Evolutionary conservation across 768 basidiomycete species (phyloP).

Genomic region (Lepiota venenata): DNA sequence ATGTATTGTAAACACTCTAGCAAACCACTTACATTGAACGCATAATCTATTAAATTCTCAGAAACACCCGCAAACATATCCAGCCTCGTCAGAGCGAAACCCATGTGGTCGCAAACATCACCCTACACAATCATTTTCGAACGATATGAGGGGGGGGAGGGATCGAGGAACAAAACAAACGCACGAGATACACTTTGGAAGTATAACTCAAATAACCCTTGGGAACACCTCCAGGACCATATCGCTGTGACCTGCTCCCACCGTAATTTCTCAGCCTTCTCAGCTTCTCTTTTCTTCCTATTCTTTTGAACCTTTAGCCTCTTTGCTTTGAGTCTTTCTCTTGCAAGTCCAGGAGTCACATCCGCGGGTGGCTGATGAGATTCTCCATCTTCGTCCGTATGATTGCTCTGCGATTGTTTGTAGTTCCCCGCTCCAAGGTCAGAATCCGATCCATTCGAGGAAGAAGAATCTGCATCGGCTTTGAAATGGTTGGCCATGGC

Average conservation of each 20-base stretch:
- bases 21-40: slow-evolving; percentile 55
- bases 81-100: slow-evolving; percentile 58
- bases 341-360: background rate
- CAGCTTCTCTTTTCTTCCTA: slow-evolving; percentile 4
- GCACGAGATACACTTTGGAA: slow-evolving; percentile 60
- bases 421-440: background rate
- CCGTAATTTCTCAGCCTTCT: slow-evolving; percentile 10
- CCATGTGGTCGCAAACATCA: slow-evolving; percentile 72
- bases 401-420: background rate
- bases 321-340: background rate
- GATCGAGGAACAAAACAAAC: slow-evolving; percentile 16
- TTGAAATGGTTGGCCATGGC: slow-evolving; percentile 21
- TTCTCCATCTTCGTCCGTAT: background rate
- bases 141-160: too few relatives aligned
- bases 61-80: slow-evolving; percentile 67
- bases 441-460: slow-evolving; percentile 4
- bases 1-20: background rate
- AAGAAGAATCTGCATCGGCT: slow-evolving; percentile 10
- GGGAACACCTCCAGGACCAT: slow-evolving; percentile 16
- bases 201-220: slow-evolving; percentile 62
- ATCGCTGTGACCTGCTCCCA: slow-evolving; percentile 14
- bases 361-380: background rate
- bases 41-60: slow-evolving; percentile 67
- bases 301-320: background rate
- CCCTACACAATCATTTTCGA: slow-evolving; percentile 40